Base-by-base conservation (phyloP, 306 rosid genomes). In the Abrus precatorius region DNA sequence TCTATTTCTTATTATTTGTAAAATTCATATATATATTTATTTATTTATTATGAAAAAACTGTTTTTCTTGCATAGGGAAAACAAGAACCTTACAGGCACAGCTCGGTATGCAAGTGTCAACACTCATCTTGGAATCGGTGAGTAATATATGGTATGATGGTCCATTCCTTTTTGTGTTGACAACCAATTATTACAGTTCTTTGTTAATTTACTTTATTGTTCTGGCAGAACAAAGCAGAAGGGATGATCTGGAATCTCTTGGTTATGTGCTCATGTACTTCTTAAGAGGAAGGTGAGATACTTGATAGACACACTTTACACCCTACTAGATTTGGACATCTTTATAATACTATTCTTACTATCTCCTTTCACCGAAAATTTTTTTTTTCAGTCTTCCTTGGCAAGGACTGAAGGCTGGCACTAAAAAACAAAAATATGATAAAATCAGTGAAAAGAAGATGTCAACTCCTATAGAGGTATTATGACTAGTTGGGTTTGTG, bases 61-160 rank as follows among this genome's bases (percentile, higher is more conserved):
- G 36, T 57, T 54, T 47, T 86, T 80, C 80, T 71, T 76, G 55
- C 74, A 52, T 36, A 96, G 99, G 88, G 99, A 96, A 85, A 96
- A 96, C 97, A 96, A 96, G 90, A 96, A 96, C 84, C 98, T 96
- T 75, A 96, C 99, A 5, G 99, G 99, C 75, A 96, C 99, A 77
- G 99, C 99, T 84, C 97, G 99, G 55, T 96, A 96, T 92, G 99
- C 99, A 34, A 96, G 99, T 86, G 97, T 93, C 54, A 96, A 93
- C 87, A 96, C 99, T 81, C 99, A 96, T 87, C 94, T 96, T 66
- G 99, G 99, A 86, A 92, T 96, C 67, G 99, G 99, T 96, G 72
- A 89, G 99, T 86, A 59, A 71, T 79, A 71, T 79, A 34, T 80
- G 78, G 43, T 73, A 63, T 80, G 68, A 83, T 47, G 28, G 59